Conservation (phyloP, 768 basidiomycete species). For the Lentinula edodes region DNA sequence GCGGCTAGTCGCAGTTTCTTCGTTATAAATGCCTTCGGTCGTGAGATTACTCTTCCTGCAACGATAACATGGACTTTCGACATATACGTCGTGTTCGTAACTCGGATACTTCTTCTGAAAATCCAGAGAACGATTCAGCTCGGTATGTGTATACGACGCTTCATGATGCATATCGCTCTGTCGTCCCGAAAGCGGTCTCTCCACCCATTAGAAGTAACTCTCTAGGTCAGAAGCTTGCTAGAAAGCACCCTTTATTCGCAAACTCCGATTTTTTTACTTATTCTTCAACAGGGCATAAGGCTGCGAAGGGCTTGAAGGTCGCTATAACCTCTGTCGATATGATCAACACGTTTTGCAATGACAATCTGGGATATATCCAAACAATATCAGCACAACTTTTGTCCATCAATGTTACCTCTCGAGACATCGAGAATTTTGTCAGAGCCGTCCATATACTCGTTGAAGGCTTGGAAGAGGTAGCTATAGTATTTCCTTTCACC, state of each 20-base stretch:
- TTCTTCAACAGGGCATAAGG: not conserved
- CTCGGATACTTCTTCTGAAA: not conserved
- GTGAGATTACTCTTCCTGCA: not conserved
- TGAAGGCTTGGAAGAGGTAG: not conserved
- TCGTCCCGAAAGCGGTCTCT: not conserved
- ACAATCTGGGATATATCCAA: not conserved
- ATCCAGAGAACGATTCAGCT: too few species aligned
- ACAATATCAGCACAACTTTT: not conserved
- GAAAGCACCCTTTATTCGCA: not conserved
- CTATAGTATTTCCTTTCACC: not conserved
- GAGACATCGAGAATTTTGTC: not conserved
- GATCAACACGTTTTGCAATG: not conserved
- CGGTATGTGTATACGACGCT: too few species aligned
- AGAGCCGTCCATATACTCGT: not conserved
- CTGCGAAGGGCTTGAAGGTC: not conserved
- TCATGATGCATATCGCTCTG: too few species aligned
- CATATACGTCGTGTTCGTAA: not conserved
- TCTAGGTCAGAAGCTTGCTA: not conserved
- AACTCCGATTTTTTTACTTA: not conserved
- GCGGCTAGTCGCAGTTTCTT: not conserved
- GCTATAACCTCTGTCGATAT: not conserved
- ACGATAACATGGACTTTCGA: not conserved
- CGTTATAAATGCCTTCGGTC: not conserved
- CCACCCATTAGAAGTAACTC: not conserved
- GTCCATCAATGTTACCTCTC: not conserved